These are phyloP conservation scores for Gaeumannomyces tritici DNA, from an alignment of 2,329 filamentous ascomycete genomes.

Conservation along the genomic window DNA sequence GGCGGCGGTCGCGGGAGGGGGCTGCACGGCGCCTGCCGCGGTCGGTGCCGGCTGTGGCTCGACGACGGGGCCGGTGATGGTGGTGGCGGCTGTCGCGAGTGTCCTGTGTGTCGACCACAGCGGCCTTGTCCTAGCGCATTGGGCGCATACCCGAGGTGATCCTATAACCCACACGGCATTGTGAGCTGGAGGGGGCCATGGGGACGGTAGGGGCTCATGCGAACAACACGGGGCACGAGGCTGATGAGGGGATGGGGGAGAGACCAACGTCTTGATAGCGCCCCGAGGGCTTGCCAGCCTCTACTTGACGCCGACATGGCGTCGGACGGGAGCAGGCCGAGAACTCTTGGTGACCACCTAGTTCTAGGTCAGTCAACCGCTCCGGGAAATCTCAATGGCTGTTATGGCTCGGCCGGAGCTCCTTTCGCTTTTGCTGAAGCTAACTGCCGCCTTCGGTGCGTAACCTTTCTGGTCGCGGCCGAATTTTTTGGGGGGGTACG, in stretches of 20 bases:
- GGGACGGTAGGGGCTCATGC: too few species aligned
- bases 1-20: constrained; percentile 18
- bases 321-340: not conserved
- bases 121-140: constrained; percentile 24
- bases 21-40: not conserved
- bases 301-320: constrained; percentile 47
- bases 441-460: not conserved
- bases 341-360: not conserved
- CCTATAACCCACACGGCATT: constrained; percentile 5
- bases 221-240: not conserved
- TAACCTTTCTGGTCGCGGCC: not conserved
- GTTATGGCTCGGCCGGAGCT: not conserved
- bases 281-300: constrained; percentile 39
- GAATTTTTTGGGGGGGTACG: not conserved
- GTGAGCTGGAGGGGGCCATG: not conserved
- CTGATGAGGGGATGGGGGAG: not conserved
- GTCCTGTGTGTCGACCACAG: constrained; percentile 11
- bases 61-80: constrained; percentile 13
- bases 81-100: constrained; percentile 22
- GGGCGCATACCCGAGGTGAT: constrained; percentile 19
- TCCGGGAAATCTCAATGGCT: not conserved
- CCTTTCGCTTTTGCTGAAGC: not conserved
- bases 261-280: constrained; percentile 10
- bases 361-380: not conserved
- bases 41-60: constrained; percentile 27